Evolutionary conservation across 495 filamentous ascomycete genomes (phyloP).

Genomic region (Cryomyces minteri): DNA sequence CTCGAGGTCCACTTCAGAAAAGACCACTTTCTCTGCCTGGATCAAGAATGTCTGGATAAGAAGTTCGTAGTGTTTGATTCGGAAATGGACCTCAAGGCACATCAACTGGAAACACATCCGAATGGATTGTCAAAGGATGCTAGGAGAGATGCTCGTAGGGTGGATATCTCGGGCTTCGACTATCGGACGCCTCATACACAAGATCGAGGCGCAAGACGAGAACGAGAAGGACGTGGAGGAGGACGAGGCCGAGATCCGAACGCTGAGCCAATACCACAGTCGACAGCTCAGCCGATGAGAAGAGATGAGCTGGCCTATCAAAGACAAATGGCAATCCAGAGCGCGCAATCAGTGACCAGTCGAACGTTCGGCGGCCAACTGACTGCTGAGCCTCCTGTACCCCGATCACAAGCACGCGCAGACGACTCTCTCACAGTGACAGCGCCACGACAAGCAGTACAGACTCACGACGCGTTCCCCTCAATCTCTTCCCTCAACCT

Average conservation of each 20-base stretch:
- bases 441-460: slow-evolving; percentile 18
- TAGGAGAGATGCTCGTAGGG: slow-evolving; percentile 62
- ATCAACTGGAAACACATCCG: slow-evolving; percentile 61
- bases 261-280: slow-evolving; percentile 55
- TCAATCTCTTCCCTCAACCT: slow-evolving; percentile 3
- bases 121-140: slow-evolving; percentile 67
- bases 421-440: slow-evolving; percentile 20
- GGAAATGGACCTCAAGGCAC: slow-evolving; percentile 81
- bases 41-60: slow-evolving; percentile 82
- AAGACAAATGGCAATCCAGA: slow-evolving; percentile 79
- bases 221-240: slow-evolving; percentile 28
- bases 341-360: slow-evolving; percentile 55
- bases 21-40: slow-evolving; percentile 72
- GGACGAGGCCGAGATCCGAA: slow-evolving; percentile 60
- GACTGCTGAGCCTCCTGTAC: slow-evolving; percentile 32
- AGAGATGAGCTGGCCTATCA: slow-evolving; percentile 87
- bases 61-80: slow-evolving; percentile 96
- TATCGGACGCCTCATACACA: slow-evolving; percentile 53
- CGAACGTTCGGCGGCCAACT: slow-evolving; percentile 73
- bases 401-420: slow-evolving; percentile 18
- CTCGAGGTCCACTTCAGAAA: slow-evolving; percentile 71
- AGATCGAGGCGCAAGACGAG: slow-evolving; percentile 35
- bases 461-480: slow-evolving; percentile 3
- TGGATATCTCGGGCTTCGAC: slow-evolving; percentile 77
- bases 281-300: slow-evolving; percentile 64